Percentiles rank a stretch among this genome's conserved stretches.
phyloP scores from a whole-genome alignment of 495 filamentous ascomycete species.

The Aspergillus olivimuriae region DNA sequence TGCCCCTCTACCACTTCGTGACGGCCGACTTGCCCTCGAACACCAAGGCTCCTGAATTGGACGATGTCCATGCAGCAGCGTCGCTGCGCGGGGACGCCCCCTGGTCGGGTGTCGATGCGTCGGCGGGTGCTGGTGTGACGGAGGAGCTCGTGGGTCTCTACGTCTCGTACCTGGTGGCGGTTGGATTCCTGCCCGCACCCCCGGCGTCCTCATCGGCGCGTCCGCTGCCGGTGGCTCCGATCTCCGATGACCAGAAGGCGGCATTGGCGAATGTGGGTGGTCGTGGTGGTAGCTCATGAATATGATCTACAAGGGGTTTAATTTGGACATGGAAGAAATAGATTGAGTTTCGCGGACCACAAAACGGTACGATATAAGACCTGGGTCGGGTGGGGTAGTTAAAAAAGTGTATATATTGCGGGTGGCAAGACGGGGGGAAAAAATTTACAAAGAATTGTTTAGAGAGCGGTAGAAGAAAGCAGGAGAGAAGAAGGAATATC shows the following conservation, averaged over 20 bases:
- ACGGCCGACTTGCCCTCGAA: slow-evolving; percentile 69
- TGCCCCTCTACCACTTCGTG: slow-evolving; percentile 85
- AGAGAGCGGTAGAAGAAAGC: too few relatives aligned
- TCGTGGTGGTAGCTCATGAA: slow-evolving; percentile 34
- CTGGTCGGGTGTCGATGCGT: slow-evolving; percentile 59
- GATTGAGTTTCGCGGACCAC: too few relatives aligned
- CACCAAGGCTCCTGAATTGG: slow-evolving; percentile 74
- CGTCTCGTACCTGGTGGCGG: slow-evolving; percentile 61
- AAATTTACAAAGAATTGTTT: too few relatives aligned
- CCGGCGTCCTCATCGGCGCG: slow-evolving; percentile 33
- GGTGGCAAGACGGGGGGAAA: too few relatives aligned
- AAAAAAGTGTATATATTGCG: too few relatives aligned
- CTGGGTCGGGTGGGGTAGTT: too few relatives aligned
- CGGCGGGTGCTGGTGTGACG: slow-evolving; percentile 56
- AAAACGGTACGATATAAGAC: too few relatives aligned
- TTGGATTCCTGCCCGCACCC: slow-evolving; percentile 64
- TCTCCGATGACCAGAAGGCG: slow-evolving; percentile 47
- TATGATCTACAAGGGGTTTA: slow-evolving; percentile 1
- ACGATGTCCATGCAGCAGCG: slow-evolving; percentile 63
- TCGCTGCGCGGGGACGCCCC: slow-evolving; percentile 55
- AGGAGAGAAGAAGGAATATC: too few relatives aligned
- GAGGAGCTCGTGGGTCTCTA: slow-evolving; percentile 67
- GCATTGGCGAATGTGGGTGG: slow-evolving; percentile 44
- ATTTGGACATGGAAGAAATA: too few relatives aligned
- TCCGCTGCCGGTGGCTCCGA: slow-evolving; percentile 38